A percentile compares a stretch with the other conserved stretches of the same genome.
phyloP scores from a whole-genome alignment of 257 asterid species.

The Ehretia macrophylla region DNA sequence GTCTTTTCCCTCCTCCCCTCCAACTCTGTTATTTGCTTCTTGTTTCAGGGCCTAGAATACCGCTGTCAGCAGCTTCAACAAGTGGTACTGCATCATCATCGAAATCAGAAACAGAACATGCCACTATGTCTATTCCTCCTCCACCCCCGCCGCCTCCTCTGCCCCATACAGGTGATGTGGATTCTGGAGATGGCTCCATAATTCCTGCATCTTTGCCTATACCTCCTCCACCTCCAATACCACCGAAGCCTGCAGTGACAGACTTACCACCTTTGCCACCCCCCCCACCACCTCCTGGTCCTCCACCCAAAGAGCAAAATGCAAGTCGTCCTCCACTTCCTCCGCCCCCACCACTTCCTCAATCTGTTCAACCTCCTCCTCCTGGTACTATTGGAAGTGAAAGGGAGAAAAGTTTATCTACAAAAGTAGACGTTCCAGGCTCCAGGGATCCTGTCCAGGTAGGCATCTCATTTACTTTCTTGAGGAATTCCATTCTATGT shows the following conservation, averaged over 20 bases:
- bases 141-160: constrained; percentile 85
- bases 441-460: constrained; percentile 59
- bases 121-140: constrained; percentile 42
- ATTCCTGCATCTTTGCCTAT: constrained; percentile 64
- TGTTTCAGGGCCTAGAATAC: constrained; percentile 80
- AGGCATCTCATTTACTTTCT: constrained; percentile 11
- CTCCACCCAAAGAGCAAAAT: constrained; percentile 75
- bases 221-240: constrained; percentile 94
- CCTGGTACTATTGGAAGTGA: constrained; percentile 62
- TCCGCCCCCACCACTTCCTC: constrained; percentile 56
- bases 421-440: constrained; percentile 42
- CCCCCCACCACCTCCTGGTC: constrained; percentile 82
- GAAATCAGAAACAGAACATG: constrained; percentile 54
- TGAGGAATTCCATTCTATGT: constrained; percentile 1
- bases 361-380: constrained; percentile 62
- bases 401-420: constrained; percentile 30
- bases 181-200: constrained; percentile 50
- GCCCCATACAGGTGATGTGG: constrained; percentile 44
- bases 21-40: constrained; percentile 12
- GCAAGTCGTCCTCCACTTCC: constrained; percentile 48
- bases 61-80: constrained; percentile 62
- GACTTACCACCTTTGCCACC: constrained; percentile 57
- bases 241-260: constrained; percentile 52
- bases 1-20: neutral
- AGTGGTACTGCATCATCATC: constrained; percentile 76